Evolutionary conservation across 2,329 filamentous ascomycete species (phyloP), one percentile per base, ranked within the genome.

Genomic region (Teratosphaeria viscida): DNA sequence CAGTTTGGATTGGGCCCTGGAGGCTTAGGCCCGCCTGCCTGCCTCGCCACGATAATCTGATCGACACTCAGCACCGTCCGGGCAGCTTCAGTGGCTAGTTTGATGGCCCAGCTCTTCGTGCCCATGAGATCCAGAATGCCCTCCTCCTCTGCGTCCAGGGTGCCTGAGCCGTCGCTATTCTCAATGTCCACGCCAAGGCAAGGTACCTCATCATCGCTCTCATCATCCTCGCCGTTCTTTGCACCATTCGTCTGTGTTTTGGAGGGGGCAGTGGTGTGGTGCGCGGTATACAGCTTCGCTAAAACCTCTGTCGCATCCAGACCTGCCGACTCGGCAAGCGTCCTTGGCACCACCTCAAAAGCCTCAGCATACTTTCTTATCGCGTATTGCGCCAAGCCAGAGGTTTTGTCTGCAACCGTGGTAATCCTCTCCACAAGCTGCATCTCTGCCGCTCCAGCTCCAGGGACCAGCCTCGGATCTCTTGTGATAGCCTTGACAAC

Each of bases 351-450:
- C 56, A 99, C 92, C 79, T 99, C 94, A 69, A 99, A 99, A 8
- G 94, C 92, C 78, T 99, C 92, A 57, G 89, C 94, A 73, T 87
- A 99, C 79, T 97, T 97, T 76, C 92, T 89, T 78, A 99, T 99
- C 32, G 92, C 91, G 75, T 99, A 95, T 76, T 99, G 94, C 58
- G 91, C 85, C 57, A 99, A 82, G 53, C 94, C 95, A 1, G 92
- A 87, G 1, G 94, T 97, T 79, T 89, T 92, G 75, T 97, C 94
- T 49, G 88, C 94, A 62, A 92, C 87, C 26, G 89, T 87, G 70
- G 90, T 89, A 80, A 99, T 89, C 71, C 91, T 86, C 80, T 96
- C 91, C 57, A 95, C 87, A 61, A 99, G 84, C 78, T 96, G 90
- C 74, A 95, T 87, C 77, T 99, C 94, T 63, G 92, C 90, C 55